Evolutionary conservation across 75 land plant species (phyloP), one percentile per base, ranked within the genome.

Genomic region (Isoetes taiwanensis): DNA sequence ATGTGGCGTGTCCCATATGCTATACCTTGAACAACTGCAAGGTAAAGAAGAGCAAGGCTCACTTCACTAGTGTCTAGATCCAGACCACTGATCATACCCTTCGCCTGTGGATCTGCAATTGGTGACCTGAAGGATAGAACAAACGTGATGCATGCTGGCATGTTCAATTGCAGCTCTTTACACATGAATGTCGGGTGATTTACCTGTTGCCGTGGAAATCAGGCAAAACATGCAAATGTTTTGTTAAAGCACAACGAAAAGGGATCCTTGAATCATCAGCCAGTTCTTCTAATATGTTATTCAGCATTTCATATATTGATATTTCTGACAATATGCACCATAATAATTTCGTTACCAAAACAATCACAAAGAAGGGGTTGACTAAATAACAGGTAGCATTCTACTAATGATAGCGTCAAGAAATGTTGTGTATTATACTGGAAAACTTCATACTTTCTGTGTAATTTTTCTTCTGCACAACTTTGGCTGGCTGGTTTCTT

Each of bases 141-240:
- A 28, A 46, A 34, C 5, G 11, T 46, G 29, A 1, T 10, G 29
- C 1, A 28, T 28, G 8, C 14, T 24, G 3, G 40, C 52, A 40
- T 8, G 27, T 41, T 2, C 2, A 6, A 23, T 2, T 4, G 29
- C 31, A 21, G 4, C 46, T 4, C 24, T 19, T 30, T 5, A 23
- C 38, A 32, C 5, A 8, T 58, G 12, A 53, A 11, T 41, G 4
- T 25, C 20, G 43, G 33, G 16, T n/a, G 14, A 10, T 37, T 37
- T 56, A 86, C 97, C 97, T 86, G 71, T 91, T 91, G 24, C 97
- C 97, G 65, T 91, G 94, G 40, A 86, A 91, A 39, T 91, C 94
- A 24, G 94, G 93, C 48, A 76, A 79, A 6, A 91, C 74, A 63
- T 91, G 97, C 16, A 81, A 27, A 57, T 83, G 77, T 58, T 78